Evolutionary conservation across 2,329 filamentous ascomycete genomes (phyloP), one percentile per base, ranked within the genome.

Genomic region (Clarireedia sp.): DNA sequence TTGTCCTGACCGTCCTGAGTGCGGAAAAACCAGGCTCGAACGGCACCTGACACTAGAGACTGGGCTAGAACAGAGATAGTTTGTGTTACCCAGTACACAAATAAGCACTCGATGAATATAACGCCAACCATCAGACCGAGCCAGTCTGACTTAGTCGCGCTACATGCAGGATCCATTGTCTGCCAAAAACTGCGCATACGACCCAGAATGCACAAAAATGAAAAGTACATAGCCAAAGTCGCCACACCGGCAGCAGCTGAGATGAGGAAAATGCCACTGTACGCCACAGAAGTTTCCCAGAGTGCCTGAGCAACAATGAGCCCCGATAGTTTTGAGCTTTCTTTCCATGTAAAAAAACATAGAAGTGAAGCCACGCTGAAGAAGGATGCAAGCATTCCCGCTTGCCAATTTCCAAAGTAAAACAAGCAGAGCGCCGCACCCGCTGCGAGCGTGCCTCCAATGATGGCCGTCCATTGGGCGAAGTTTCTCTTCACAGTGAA

Each of bases 361-460:
- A 46, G 10, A 16, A 46, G 19, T 2, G 43, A 46, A 7, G 24
- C 16, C 3, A 46, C 10, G 16, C 43, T 26, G 23, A 46, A 46
- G 10, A 46, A 46, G 3, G 43, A 46, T 3, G 43, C 23, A 6
- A 46, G 21, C 10, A 46, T 10, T 5, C 21, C 43, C 3, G 43
- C 43, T 26, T 46, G 43, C 43, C 43, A 46, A 1, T 71, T 73
- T 26, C 85, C 89, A 0, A 76, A 81, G 59, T 80, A 82, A 1
- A 87, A 88, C 36, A 88, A 92, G 69, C 74, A 96, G 5, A 95
- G 89, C 23, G 83, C 38, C n/a, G 38, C 16, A 6, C 16, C 16
- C 7, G 38, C 38, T 5, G 38, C 38, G 17, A 41, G 5, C 2
- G 17, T 8, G 5, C 38, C 38, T 10, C 38, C 38, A 5, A 41